These are phyloP conservation scores for Dovyalis caffra DNA, from an alignment of 345 rosid genomes.

Conservation along the genomic window DNA sequence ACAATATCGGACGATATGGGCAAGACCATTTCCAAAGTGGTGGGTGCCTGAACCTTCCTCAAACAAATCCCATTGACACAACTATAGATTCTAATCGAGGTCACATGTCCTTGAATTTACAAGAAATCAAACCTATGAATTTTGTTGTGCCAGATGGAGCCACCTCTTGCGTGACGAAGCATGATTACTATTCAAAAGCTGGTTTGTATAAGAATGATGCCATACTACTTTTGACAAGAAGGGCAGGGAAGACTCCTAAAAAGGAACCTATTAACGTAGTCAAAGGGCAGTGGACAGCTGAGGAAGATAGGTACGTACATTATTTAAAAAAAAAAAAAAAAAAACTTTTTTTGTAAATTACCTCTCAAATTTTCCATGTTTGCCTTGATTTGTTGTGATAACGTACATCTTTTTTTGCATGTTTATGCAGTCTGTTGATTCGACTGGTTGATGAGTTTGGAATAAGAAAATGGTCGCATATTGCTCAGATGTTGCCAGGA, in stretches of 20 bases:
- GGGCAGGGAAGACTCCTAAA: conserved; percentile 46
- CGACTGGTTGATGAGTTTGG: conserved; percentile 65
- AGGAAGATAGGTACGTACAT: conserved; percentile 83
- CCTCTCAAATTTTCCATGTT: not conserved
- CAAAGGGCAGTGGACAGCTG: conserved; percentile 91
- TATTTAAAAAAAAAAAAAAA: too few relatives aligned
- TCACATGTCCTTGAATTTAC: conserved; percentile 38
- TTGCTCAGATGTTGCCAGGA: conserved; percentile 77
- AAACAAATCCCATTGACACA: conserved; percentile 24
- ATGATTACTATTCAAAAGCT: not conserved
- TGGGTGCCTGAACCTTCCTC: conserved; percentile 13
- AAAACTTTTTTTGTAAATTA: too few relatives aligned
- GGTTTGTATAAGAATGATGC: conserved; percentile 20
- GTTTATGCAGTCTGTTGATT: conserved; percentile 45
- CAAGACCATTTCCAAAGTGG: conserved; percentile 43
- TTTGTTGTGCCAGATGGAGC: conserved; percentile 55
- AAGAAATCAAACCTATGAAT: conserved; percentile 42
- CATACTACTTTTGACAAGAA: conserved; percentile 33
- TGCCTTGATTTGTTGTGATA: not conserved
- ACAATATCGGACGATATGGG: not conserved
- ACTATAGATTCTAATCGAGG: conserved; percentile 34
- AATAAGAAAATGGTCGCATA: conserved; percentile 75
- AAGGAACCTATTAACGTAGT: conserved; percentile 43
- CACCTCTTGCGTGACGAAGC: conserved; percentile 47
- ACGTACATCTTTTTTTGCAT: too few relatives aligned